Percentiles rank a stretch among this genome's conserved stretches.
These are phyloP conservation scores for Plasmodium yoelii DNA, from an alignment of 169 alveolate genomes.

Conservation along the genomic window DNA sequence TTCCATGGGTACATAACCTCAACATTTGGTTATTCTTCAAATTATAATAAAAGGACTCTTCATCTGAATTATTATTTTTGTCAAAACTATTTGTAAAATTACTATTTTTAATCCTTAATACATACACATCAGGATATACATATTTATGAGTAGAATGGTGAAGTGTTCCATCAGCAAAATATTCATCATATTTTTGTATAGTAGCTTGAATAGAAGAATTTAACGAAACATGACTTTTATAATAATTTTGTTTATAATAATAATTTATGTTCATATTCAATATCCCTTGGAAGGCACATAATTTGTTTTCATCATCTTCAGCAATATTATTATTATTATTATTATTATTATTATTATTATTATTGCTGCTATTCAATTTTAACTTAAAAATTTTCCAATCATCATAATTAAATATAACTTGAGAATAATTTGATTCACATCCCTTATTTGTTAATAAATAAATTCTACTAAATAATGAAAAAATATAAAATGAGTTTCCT, in stretches of 20 bases:
- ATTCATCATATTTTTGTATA: constrained; percentile 16
- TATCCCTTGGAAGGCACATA: constrained; percentile 29
- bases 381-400: constrained; percentile 28
- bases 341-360: background rate
- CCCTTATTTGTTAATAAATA: constrained; percentile 41
- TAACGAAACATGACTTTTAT: constrained; percentile 27
- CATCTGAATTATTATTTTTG: background rate
- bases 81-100: too few relatives aligned
- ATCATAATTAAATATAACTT: constrained; percentile 36
- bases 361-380: background rate
- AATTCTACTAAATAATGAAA: constrained; percentile 31
- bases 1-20: background rate
- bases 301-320: background rate
- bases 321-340: background rate
- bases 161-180: background rate
- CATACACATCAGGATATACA: constrained; percentile 36
- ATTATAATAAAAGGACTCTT: constrained; percentile 34
- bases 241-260: constrained; percentile 50
- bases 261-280: constrained; percentile 39
- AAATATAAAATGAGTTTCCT: constrained; percentile 19
- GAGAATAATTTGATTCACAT: background rate
- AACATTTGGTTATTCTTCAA: constrained; percentile 13
- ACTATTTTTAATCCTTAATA: constrained; percentile 14
- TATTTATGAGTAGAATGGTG: background rate
- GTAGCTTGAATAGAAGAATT: constrained; percentile 47